Percentiles rank a stretch among this genome's conserved stretches.
phyloP scores from a whole-genome alignment of 2,329 filamentous ascomycete species.

The Hysterium pulicare region DNA sequence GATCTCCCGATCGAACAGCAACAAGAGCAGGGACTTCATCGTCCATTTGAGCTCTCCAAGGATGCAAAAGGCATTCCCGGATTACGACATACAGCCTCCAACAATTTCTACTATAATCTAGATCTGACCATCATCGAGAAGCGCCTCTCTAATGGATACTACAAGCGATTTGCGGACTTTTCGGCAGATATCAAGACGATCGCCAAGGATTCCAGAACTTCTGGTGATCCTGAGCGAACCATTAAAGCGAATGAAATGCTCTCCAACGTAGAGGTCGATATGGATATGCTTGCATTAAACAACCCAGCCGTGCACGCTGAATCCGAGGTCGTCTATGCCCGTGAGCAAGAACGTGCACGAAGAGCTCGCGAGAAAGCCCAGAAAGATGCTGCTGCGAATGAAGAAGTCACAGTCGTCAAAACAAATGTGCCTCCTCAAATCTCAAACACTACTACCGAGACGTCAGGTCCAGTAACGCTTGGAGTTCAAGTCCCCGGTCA shows the following conservation, averaged over 20 bases:
- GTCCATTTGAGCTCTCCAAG: conserved; percentile 75
- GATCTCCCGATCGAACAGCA: conserved; percentile 56
- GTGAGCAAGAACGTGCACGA: conserved; percentile 62
- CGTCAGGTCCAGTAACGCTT: conserved; percentile 49
- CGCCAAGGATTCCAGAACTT: conserved; percentile 76
- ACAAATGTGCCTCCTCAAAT: conserved; percentile 40
- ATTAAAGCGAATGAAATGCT: conserved; percentile 88
- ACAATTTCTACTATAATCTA: conserved; percentile 92
- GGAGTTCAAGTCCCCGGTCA: conserved; percentile 61
- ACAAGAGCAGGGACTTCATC: conserved; percentile 53
- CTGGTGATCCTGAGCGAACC: conserved; percentile 77
- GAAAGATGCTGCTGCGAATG: conserved; percentile 34
- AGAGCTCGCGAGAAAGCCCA: conserved; percentile 57
- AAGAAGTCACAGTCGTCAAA: conserved; percentile 39
- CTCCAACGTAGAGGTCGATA: conserved; percentile 91
- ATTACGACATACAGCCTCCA: conserved; percentile 68
- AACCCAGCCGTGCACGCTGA: conserved; percentile 63
- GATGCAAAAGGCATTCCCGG: conserved; percentile 78
- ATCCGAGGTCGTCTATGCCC: conserved; percentile 76
- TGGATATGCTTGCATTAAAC: conserved; percentile 67
- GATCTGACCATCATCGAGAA: conserved; percentile 93
- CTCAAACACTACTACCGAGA: conserved; percentile 43
- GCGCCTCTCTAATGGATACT: conserved; percentile 94
- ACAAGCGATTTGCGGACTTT: conserved; percentile 87
- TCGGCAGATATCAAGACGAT: conserved; percentile 80